These are phyloP conservation scores for Aspergillus campestris DNA, from an alignment of 495 filamentous ascomycete genomes.

Conservation along the genomic window DNA sequence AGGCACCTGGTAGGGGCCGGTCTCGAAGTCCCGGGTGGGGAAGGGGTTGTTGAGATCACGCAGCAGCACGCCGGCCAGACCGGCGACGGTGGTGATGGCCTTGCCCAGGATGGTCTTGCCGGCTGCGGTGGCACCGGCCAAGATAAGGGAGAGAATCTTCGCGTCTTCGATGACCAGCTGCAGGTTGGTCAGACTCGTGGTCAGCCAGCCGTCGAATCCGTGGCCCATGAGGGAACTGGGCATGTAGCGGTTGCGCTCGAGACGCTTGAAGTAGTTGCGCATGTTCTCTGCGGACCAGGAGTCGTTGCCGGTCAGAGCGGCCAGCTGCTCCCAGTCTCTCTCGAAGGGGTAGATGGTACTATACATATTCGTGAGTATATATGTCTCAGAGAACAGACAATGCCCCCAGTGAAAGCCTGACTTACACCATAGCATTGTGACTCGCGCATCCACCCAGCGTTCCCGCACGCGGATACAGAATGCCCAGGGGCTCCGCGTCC, in stretches of 20 bases:
- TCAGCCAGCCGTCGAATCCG: conserved; percentile 50
- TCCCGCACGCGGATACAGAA: conserved; percentile 35
- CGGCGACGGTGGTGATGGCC: conserved; percentile 27
- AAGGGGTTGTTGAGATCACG: conserved; percentile 44
- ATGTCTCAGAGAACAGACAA: too few relatives aligned
- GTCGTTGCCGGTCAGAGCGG: conserved; percentile 28
- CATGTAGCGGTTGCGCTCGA: conserved; percentile 49
- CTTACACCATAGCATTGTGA: conserved; percentile 39
- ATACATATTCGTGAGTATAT: too few relatives aligned
- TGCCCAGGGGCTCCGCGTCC: conserved; percentile 26
- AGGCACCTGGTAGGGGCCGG: conserved; percentile 43
- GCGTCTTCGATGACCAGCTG: conserved; percentile 40
- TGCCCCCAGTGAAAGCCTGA: neutral
- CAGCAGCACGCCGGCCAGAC: conserved; percentile 34
- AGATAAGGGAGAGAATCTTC: conserved; percentile 41
- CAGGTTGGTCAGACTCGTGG: conserved; percentile 40
- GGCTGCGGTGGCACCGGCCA: conserved; percentile 40
- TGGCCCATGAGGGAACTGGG: conserved; percentile 38
- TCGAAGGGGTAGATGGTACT: conserved; percentile 28
- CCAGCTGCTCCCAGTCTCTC: conserved; percentile 37
- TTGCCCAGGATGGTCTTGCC: conserved; percentile 28
- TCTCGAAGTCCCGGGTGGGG: conserved; percentile 23
- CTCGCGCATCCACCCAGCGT: conserved; percentile 36
- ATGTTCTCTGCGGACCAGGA: conserved; percentile 24
- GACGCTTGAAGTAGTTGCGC: conserved; percentile 21